These are phyloP conservation scores for Ophiocordyceps polyrhachis-furcata DNA, from an alignment of 2,329 filamentous ascomycete species.

Conservation along the genomic window DNA sequence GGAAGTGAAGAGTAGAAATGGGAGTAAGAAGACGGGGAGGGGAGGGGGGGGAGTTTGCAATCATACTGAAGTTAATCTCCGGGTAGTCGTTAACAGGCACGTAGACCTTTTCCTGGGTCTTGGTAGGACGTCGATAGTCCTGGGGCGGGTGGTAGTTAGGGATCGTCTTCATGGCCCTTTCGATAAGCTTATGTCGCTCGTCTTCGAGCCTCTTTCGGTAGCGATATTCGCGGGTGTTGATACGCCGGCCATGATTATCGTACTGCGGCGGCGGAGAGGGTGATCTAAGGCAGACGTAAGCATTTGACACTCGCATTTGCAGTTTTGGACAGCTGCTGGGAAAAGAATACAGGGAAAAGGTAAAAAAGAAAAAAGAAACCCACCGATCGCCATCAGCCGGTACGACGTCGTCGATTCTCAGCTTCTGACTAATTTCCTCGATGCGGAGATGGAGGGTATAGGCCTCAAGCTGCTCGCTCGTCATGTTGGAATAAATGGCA, in stretches of 20 bases:
- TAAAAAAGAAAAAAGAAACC: conserved; percentile 11
- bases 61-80: conserved; percentile 99
- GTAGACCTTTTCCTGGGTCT: conserved; percentile 99
- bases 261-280: conserved; percentile 93
- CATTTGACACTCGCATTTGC: neutral
- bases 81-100: conserved; percentile 99
- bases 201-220: conserved; percentile 97
- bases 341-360: neutral
- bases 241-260: conserved; percentile 97
- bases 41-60: conserved; percentile 64
- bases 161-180: conserved; percentile 98
- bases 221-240: conserved; percentile 96
- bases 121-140: conserved; percentile 96
- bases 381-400: conserved; percentile 92
- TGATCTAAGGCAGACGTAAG: conserved; percentile 39
- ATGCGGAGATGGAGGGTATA: conserved; percentile 94
- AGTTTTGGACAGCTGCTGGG: neutral
- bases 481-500: conserved; percentile 94
- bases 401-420: conserved; percentile 97
- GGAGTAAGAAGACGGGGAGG: conserved; percentile 3
- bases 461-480: conserved; percentile 90
- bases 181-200: conserved; percentile 94
- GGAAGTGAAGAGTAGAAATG: conserved; percentile 4
- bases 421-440: conserved; percentile 97
- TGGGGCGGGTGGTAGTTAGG: conserved; percentile 98